phyloP scores from a whole-genome alignment of 345 rosid genomes.

The Camelina hispida region DNA sequence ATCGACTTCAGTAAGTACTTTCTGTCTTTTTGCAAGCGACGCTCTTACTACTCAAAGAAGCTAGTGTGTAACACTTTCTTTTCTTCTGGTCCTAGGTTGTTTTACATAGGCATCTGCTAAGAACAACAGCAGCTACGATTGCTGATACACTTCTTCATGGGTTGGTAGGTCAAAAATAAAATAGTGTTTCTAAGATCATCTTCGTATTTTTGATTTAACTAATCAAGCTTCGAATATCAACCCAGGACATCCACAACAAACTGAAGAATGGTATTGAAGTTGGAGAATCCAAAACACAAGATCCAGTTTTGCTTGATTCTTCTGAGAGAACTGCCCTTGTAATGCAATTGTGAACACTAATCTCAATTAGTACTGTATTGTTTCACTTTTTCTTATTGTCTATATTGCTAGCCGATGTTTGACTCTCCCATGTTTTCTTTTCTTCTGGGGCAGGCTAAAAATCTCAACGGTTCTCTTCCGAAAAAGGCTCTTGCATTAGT shows the following conservation, averaged over 20 bases:
- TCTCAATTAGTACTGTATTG: conserved; percentile 4
- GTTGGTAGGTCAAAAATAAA: conserved; percentile 57
- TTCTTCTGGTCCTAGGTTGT: conserved; percentile 60
- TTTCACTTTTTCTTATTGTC: conserved; percentile 5
- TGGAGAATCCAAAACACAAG: conserved; percentile 63
- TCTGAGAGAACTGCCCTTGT: conserved; percentile 77
- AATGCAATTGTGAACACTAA: conserved; percentile 44
- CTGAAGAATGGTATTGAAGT: conserved; percentile 77
- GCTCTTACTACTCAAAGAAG: conserved; percentile 4
- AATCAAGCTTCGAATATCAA: conserved; percentile 25
- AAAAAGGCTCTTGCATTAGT: conserved; percentile 71
- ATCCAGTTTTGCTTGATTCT: conserved; percentile 53
- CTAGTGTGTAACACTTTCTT: conserved; percentile 6
- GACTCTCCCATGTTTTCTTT: conserved; percentile 12
- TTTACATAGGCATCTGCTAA: conserved; percentile 86
- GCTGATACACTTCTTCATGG: conserved; percentile 68
- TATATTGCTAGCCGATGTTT: conserved; percentile 3
- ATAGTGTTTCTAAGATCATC: conserved; percentile 18
- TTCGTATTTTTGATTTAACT: conserved; percentile 17
- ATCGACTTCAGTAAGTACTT: conserved; percentile 79
- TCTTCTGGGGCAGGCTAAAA: conserved; percentile 68
- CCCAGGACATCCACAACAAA: conserved; percentile 76
- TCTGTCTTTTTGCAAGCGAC: conserved; percentile 8
- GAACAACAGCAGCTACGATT: conserved; percentile 75
- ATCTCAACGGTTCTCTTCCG: conserved; percentile 68